Base-by-base conservation (phyloP, 2,329 filamentous ascomycete species). In the Xylaria sp. region DNA sequence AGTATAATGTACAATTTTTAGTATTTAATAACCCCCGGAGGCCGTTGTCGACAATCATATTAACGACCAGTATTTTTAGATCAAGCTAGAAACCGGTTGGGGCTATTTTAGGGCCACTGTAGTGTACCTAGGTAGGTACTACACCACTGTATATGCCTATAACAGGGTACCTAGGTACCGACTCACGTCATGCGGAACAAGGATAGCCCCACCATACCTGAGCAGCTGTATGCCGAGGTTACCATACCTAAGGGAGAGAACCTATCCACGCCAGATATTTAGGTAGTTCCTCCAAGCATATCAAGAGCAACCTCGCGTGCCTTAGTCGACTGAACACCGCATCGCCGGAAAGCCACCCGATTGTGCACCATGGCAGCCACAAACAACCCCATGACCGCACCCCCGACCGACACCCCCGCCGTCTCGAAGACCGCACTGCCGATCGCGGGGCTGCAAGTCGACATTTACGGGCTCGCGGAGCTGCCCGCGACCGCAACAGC, bases 381-480 rank as follows among this genome's bases (percentile, higher is more conserved):
- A 33, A 66, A 64, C 25, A 66, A 65, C 48, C 60, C 63, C 6
- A 25, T 64, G 41, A 13, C 37, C 17, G 38, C n/a, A 41, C 3
- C 25, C n/a, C 3, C 54, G 19, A 38, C 54, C 15, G 17, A 15
- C 5, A 11, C 1, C 33, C 35, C 54, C 31, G 31, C 55, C 25
- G 78, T 93, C 61, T 95, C 92, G 21, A 79, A 81, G 63, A 84
- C 81, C 63, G 88, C 87, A 19, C 81, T 90, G 67, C 85, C 87
- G 63, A 90, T 98, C 74, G 87, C 90, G 43, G 93, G 93, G 47
- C 86, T 97, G 55, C 81, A 90, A 9, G 87, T 90, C 51, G 90
- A 91, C 62, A 83, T 97, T 60, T 93, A 93, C 76, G 93, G 94
- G 17, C 85, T 97, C 1, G 79, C 87, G 29, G 91, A 97, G 72